Evolutionary conservation across 1,284 basidiomycete genomes (phyloP).

Genomic region (Cryptococcus sp.): DNA sequence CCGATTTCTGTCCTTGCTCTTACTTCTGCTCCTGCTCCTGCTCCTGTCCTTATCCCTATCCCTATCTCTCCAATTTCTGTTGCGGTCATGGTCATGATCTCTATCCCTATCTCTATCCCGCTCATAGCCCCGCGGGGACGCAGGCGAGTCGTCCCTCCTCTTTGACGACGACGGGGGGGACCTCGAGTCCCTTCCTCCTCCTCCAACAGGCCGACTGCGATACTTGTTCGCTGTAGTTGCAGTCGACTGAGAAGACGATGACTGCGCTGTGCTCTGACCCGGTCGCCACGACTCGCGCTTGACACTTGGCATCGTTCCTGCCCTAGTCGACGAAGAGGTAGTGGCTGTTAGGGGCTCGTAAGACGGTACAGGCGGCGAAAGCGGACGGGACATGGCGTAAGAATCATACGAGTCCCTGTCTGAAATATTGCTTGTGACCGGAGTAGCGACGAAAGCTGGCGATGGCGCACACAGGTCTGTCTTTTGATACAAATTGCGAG

Average conservation of each 20-base stretch:
- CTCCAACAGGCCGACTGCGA: conserved; percentile 1
- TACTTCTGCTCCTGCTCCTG: conserved; percentile 1
- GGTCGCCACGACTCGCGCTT: conserved; percentile 36
- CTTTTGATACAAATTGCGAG: too few relatives aligned
- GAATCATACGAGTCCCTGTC: conserved; percentile 1
- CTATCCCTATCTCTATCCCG: conserved; percentile 5
- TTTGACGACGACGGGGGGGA: neutral
- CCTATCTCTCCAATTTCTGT: conserved; percentile 4
- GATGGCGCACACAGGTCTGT: too few relatives aligned
- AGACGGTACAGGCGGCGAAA: conserved; percentile 17
- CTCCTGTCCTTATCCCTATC: conserved; percentile 12
- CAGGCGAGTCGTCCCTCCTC: neutral
- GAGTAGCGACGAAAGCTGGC: too few relatives aligned
- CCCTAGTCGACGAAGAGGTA: conserved; percentile 1
- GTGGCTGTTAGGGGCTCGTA: conserved; percentile 13
- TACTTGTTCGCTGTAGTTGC: conserved; percentile 3
- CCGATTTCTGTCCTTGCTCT: too few relatives aligned
- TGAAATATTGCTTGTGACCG: neutral
- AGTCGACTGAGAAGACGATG: neutral
- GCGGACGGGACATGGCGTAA: conserved; percentile 8
- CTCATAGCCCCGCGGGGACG: neutral
- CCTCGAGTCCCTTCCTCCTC: neutral
- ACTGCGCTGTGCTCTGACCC: conserved; percentile 6
- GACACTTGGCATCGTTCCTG: conserved; percentile 8
- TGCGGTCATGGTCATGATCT: conserved; percentile 3